A percentile compares a stretch with the other conserved stretches of the same genome.
These are phyloP conservation scores for Volvox africanus DNA, from an alignment of 139 green algal genomes.

Conservation along the genomic window DNA sequence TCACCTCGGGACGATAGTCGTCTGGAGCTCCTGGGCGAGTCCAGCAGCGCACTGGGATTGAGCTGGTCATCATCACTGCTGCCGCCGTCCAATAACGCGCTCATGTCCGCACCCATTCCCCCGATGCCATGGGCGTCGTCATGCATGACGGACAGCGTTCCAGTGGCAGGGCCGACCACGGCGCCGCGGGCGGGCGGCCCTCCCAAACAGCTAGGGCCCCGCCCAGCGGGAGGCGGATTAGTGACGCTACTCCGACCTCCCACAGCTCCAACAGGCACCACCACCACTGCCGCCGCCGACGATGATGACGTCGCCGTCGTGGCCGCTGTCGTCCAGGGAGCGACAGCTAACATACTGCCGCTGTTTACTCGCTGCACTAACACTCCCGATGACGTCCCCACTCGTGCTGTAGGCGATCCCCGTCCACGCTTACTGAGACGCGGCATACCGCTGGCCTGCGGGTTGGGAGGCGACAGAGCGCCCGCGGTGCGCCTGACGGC, in stretches of 20 bases:
- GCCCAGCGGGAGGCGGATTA: neutral
- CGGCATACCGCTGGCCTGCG: neutral
- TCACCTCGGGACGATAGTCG: slow-evolving; percentile 25
- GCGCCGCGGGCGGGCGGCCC: neutral
- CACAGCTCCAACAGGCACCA: neutral
- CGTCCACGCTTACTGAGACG: neutral
- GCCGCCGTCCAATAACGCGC: neutral
- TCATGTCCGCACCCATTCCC: neutral
- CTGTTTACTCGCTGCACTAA: neutral
- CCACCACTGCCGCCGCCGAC: neutral
- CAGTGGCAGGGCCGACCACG: neutral
- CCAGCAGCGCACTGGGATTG: neutral
- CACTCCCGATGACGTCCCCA: neutral
- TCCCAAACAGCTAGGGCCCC: neutral
- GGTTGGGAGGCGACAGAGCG: neutral
- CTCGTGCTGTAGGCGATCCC: neutral
- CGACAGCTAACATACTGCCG: neutral
- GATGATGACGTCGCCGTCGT: neutral
- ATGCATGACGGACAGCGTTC: neutral
- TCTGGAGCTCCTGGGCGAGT: neutral
- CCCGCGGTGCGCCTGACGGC: neutral
- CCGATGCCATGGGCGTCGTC: neutral
- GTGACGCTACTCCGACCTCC: neutral
- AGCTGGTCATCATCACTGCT: slow-evolving; percentile 28
- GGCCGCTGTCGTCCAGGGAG: too few relatives aligned